phyloP scores from a whole-genome alignment of 768 basidiomycete species.

The Phallus indusiatus region DNA sequence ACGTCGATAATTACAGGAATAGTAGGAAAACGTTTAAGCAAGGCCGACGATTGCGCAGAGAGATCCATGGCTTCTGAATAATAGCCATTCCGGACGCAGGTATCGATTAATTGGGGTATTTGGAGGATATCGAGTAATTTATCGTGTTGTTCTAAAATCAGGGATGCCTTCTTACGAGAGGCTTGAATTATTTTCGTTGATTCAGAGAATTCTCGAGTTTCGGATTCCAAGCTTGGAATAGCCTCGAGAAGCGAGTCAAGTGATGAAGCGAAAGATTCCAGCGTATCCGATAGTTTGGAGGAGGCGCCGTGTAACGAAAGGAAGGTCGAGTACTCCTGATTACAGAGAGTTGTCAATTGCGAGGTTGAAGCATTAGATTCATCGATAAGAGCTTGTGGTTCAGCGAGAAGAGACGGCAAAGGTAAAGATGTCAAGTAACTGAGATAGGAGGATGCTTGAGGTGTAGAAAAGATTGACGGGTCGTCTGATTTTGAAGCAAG shows the following conservation, averaged over 20 bases:
- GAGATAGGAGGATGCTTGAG: conserved; percentile 38
- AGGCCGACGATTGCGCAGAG: conserved; percentile 53
- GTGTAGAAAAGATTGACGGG: background rate
- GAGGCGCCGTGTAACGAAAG: conserved; percentile 80
- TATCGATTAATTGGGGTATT: conserved; percentile 82
- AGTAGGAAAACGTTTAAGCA: conserved; percentile 32
- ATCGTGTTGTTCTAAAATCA: conserved; percentile 91
- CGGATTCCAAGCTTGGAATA: conserved; percentile 69
- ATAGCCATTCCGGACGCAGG: conserved; percentile 86
- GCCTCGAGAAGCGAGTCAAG: conserved; percentile 59
- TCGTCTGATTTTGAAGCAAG: conserved; percentile 1
- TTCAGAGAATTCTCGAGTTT: conserved; percentile 60
- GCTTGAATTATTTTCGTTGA: conserved; percentile 62
- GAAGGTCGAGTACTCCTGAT: conserved; percentile 87
- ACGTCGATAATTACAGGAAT: conserved; percentile 50
- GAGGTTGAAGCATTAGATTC: conserved; percentile 82
- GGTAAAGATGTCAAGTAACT: conserved; percentile 54
- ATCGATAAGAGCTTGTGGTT: conserved; percentile 70
- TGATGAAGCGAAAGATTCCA: conserved; percentile 66
- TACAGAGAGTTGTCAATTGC: conserved; percentile 82
- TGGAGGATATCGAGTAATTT: conserved; percentile 89
- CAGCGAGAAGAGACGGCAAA: conserved; percentile 56
- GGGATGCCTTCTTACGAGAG: conserved; percentile 63
- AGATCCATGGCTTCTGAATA: conserved; percentile 89
- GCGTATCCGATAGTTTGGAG: conserved; percentile 58